Evolutionary conservation across 2,329 filamentous ascomycete genomes (phyloP), one percentile per base, ranked within the genome.

Genomic region (Penicillium digitatum): DNA sequence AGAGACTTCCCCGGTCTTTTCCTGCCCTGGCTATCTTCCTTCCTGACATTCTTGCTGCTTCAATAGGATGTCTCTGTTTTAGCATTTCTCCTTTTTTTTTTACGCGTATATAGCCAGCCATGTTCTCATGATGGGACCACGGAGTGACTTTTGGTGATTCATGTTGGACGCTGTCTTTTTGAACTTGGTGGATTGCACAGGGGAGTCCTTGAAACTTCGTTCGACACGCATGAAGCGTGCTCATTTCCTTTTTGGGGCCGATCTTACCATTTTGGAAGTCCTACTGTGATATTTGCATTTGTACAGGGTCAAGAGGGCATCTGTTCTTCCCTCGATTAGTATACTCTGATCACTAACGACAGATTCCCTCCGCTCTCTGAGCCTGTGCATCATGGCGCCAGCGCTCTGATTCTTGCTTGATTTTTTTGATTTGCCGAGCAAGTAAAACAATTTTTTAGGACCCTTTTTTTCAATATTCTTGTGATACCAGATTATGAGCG

Each of bases 401-500:
- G 52, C 65, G 54, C 53, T 59, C 39, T 65, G 55, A 58, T 63
- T 56, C 56, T 46, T 60, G n/a, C 35, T 48, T 22, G 9, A 37
- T 32, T 44, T 32, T 44, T 45, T n/a, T 18, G n/a, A 22, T 31
- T 43, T 42, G 39, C 22, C n/a, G 29, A 58, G 54, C 56, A 58
- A 56, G 44, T 31, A n/a, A 26, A 32, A 32, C 22, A 34, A n/a
- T 51, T 26, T 45, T 26, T 48, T 55, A 49, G 47, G 54, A 20
- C 20, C 35, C 29, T 34, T 53, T 52, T 46, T 50, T 51, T n/a
- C n/a, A n/a, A 32, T 29, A 52, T 51, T 58, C 61, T 42, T 59
- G 61, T 65, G 67, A 70, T 69, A 69, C 66, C 68, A 69, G 64
- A 62, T 64, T 66, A 69, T 57, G 66, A 69, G 66, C 67, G 62